These are phyloP conservation scores for Fusarium pseudocircinatum DNA, from an alignment of 2,329 filamentous ascomycete species.

Conservation along the genomic window DNA sequence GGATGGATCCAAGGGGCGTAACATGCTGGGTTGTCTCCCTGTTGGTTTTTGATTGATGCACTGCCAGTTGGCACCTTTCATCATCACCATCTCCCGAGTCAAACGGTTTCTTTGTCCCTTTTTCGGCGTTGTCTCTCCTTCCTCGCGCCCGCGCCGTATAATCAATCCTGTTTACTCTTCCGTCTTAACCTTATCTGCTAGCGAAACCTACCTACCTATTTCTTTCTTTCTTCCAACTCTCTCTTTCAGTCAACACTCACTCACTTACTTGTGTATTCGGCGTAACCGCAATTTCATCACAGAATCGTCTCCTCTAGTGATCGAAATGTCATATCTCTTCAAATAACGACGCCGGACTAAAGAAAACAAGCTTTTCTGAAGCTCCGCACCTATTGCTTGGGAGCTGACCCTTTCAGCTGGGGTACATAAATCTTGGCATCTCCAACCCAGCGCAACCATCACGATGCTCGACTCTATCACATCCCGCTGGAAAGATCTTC, in stretches of 20 bases:
- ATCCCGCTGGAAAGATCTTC: constrained; percentile 34
- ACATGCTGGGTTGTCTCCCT: background rate
- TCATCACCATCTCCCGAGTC: background rate
- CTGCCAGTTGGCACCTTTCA: constrained; percentile 27
- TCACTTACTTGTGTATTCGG: background rate
- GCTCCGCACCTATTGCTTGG: constrained; percentile 8
- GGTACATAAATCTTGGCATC: constrained; percentile 18
- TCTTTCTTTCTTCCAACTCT: background rate
- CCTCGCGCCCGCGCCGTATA: background rate
- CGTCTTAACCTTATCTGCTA: background rate
- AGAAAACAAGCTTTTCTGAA: constrained; percentile 1
- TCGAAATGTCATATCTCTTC: constrained; percentile 30
- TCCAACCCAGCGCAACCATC: background rate
- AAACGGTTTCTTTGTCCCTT: background rate
- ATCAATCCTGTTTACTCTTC: background rate
- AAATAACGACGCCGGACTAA: constrained; percentile 14
- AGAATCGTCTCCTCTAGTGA: background rate
- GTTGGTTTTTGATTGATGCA: constrained; percentile 3
- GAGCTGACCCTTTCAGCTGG: constrained; percentile 18
- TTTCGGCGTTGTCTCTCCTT: background rate
- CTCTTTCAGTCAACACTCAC: background rate
- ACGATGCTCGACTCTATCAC: constrained; percentile 37
- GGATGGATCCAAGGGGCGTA: constrained; percentile 5
- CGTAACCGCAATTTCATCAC: background rate
- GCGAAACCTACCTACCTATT: background rate